Evolutionary conservation across 768 basidiomycete species (phyloP), one percentile per base, ranked within the genome.

Genomic region (Boletellus sp.): DNA sequence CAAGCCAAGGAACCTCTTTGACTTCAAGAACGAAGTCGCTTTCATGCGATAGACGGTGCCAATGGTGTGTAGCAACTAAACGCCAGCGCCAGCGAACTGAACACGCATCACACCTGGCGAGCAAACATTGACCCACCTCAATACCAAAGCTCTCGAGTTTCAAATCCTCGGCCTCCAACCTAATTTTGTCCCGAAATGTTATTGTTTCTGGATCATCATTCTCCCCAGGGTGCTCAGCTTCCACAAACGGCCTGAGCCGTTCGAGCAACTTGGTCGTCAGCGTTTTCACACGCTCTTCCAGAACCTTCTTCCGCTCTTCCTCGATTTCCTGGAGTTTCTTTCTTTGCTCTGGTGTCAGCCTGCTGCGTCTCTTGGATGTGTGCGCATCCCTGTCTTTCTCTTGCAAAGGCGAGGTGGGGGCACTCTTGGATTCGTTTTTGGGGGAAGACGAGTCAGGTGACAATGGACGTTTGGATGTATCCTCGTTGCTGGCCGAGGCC

Each of bases 131-230:
- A 66, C 79, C 26, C 58, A 90, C 87, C 82, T 97, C 95, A 20
- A 98, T 85, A 42, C 96, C 96, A 68, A 99, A 99, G 57, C 90
- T 94, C 74, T 99, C 95, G 46, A 97, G 70, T 73, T 97, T 97
- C 59, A 99, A 65, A 71, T 99, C 96, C 48, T 95, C 93, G 1
- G 90, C 91, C 68, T 99, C 96, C 24, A 79, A 73, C 61, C 70
- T 77, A 66, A 95, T 89, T 67, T 77, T 83, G 45, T 77, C 75
- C 67, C 90, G 85, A 61, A 93, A 99, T 15, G 78, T 75, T 42
- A 68, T 69, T 11, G 90, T 92, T 74, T 98, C 96, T 0, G 84
- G 73, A 60, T 98, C 96, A 45, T 81, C 85, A 64, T 78, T 79
- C 3, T 75, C 84, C 11, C 89, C 90, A 3, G 93, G 93, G 43